Evolutionary conservation across 2,329 filamentous ascomycete species (phyloP).

Genomic region (Hymenoscyphus linearis): DNA sequence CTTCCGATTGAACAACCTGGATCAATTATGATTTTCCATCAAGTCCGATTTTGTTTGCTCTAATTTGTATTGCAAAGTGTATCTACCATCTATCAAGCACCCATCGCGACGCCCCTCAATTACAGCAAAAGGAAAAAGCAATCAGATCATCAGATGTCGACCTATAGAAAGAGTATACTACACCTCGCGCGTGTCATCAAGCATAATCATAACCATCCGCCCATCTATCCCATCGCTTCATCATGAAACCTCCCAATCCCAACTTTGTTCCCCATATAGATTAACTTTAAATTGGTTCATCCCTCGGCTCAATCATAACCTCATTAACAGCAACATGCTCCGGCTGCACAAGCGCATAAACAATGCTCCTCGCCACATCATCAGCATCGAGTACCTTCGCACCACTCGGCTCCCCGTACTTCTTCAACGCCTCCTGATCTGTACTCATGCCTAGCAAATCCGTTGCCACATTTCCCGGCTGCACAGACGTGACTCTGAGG

Average conservation of each 20-base stretch:
- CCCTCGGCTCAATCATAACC: conserved; percentile 70
- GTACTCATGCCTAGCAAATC: conserved; percentile 71
- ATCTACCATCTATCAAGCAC: no score
- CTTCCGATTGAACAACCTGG: no score
- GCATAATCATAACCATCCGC: not conserved
- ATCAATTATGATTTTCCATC: no score
- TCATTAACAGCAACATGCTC: conserved; percentile 75
- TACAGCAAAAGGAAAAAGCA: not conserved
- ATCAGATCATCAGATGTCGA: not conserved
- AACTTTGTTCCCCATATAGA: not conserved
- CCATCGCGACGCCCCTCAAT: not conserved
- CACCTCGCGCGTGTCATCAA: not conserved
- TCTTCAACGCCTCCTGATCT: conserved; percentile 70
- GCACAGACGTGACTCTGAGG: conserved; percentile 66
- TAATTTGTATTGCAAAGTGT: no score
- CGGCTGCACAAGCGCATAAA: conserved; percentile 70
- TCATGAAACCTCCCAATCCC: not conserved
- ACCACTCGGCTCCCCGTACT: conserved; percentile 70
- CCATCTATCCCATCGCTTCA: not conserved
- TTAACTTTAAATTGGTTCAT: conserved; percentile 60
- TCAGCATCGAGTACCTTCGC: conserved; percentile 69
- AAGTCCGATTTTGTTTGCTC: no score
- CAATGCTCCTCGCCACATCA: conserved; percentile 67
- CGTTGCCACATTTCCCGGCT: conserved; percentile 73
- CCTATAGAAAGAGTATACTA: not conserved